Percentiles rank a stretch among this genome's conserved stretches.
Evolutionary conservation across 2,329 filamentous ascomycete species (phyloP).

Genomic region (Fusarium anguioides): DNA sequence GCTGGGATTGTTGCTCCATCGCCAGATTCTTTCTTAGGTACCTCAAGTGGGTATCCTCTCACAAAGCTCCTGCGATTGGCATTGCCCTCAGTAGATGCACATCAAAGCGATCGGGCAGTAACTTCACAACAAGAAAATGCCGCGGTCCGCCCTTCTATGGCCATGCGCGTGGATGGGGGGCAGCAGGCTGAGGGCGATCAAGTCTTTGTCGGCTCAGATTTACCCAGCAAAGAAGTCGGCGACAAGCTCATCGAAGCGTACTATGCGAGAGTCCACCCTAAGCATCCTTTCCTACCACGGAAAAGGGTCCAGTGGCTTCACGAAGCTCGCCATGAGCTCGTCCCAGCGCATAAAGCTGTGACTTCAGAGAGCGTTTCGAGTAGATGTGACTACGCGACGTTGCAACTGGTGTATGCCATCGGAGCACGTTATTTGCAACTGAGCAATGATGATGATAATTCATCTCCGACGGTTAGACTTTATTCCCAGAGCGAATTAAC

Average conservation of each 20-base stretch:
- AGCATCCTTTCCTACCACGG: background rate
- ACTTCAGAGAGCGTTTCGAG: fast-evolving
- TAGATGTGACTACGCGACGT: background rate
- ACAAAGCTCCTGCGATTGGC: background rate
- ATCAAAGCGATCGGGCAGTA: background rate
- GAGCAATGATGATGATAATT: background rate
- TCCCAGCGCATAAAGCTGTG: background rate
- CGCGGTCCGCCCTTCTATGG: background rate
- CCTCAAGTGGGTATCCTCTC: conserved; percentile 6
- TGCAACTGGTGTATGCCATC: conserved; percentile 2
- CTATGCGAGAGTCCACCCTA: conserved; percentile 2
- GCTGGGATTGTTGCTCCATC: conserved; percentile 3
- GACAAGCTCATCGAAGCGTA: background rate
- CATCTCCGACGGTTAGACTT: background rate
- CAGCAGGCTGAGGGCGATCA: fast-evolving
- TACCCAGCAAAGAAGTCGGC: background rate
- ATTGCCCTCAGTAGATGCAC: background rate
- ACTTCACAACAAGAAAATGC: background rate
- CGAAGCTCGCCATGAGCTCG: background rate
- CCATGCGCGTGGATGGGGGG: background rate
- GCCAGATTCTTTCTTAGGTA: background rate
- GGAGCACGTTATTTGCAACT: conserved; percentile 8
- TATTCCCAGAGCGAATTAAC: fast-evolving
- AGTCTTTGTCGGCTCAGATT: background rate
- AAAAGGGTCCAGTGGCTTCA: background rate